These are phyloP conservation scores for Cercospora sojina DNA, from an alignment of 2,329 filamentous ascomycete genomes.

Conservation along the genomic window DNA sequence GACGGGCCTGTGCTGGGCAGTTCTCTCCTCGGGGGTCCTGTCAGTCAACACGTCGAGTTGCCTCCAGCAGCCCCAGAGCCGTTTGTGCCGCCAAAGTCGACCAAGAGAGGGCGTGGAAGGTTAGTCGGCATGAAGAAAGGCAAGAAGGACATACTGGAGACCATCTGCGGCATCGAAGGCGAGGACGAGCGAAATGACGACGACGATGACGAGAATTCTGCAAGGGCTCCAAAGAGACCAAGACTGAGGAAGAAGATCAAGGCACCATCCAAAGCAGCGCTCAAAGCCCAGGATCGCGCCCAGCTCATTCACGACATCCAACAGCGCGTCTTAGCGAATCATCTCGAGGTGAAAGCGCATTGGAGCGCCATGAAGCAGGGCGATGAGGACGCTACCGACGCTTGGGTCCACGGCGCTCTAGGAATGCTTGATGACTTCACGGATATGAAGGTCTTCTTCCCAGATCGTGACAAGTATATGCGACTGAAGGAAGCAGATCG, in stretches of 20 bases:
- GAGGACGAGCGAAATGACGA: constrained; percentile 6
- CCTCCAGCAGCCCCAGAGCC: constrained; percentile 7
- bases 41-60: background rate
- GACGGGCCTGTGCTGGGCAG: constrained; percentile 7
- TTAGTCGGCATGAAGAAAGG: constrained; percentile 3
- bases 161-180: constrained; percentile 7
- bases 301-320: constrained; percentile 25
- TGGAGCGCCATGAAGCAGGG: constrained; percentile 46
- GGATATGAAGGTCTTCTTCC: constrained; percentile 60
- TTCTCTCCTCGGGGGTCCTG: constrained; percentile 6
- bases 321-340: constrained; percentile 36
- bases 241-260: constrained; percentile 21
- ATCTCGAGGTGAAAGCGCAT: constrained; percentile 41
- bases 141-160: constrained; percentile 4
- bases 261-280: constrained; percentile 13
- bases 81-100: constrained; percentile 5
- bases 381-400: constrained; percentile 51
- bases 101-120: constrained; percentile 10
- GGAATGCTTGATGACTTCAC: constrained; percentile 61
- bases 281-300: constrained; percentile 17
- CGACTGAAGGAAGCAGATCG: constrained; percentile 46
- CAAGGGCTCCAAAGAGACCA: constrained; percentile 20
- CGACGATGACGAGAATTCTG: constrained; percentile 11
- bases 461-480: constrained; percentile 49
- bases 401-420: constrained; percentile 60